Conservation (phyloP, 2,329 filamentous ascomycete species). For the Fusarium ramigenum region DNA sequence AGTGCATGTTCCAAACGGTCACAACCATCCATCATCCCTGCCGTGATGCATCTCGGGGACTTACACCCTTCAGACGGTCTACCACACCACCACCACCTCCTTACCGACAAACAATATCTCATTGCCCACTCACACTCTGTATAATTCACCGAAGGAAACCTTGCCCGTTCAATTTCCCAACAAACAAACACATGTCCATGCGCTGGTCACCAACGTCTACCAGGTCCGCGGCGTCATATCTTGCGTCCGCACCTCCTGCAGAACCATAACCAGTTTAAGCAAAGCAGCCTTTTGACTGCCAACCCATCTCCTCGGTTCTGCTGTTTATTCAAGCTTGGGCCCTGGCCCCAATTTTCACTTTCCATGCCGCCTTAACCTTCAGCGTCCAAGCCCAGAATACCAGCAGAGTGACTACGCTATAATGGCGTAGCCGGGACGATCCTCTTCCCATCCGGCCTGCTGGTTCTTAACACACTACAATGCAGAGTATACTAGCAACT, state of each 20-base stretch:
- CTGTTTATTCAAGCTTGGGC: slow-evolving; percentile 19
- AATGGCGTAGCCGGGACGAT: slow-evolving; percentile 36
- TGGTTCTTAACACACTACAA: slow-evolving; percentile 17
- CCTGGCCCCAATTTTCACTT: background rate
- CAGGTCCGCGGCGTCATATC: slow-evolving; percentile 20
- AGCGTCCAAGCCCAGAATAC: slow-evolving; percentile 12
- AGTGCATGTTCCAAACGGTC: slow-evolving; percentile 10
- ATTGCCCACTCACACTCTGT: background rate
- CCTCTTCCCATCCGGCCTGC: slow-evolving; percentile 35
- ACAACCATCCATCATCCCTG: slow-evolving; percentile 3
- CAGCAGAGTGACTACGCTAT: slow-evolving; percentile 33
- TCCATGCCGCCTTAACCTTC: background rate
- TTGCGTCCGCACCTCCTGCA: slow-evolving; percentile 16
- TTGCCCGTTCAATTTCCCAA: background rate
- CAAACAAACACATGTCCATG: slow-evolving; percentile 15
- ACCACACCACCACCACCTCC: slow-evolving; percentile 2
- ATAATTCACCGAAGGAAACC: background rate
- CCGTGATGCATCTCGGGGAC: background rate
- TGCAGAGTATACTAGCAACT: background rate
- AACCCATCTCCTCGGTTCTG: slow-evolving; percentile 26
- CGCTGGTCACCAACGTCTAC: background rate
- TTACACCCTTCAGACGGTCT: background rate
- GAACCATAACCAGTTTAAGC: background rate
- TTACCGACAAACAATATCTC: slow-evolving; percentile 7
- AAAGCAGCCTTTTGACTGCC: slow-evolving; percentile 21